phyloP scores from a whole-genome alignment of 2,329 filamentous ascomycete species.

The Domatiomyces catenatus region DNA sequence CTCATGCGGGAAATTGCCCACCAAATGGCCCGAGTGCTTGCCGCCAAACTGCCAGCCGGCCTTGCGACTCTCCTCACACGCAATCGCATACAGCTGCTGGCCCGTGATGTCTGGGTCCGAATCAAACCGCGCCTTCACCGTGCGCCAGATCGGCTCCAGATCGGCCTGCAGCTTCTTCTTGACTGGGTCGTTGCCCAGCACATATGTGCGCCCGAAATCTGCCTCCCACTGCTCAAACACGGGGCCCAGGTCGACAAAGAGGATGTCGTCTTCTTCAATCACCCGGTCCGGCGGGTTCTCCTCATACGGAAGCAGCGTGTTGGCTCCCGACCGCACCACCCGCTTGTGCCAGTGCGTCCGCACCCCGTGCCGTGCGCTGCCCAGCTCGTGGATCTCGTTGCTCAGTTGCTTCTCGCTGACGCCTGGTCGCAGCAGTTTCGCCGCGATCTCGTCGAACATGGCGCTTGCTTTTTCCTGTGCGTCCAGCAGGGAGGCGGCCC shows the following conservation, averaged over 20 bases:
- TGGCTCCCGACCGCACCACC: constrained; percentile 35
- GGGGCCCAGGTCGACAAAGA: constrained; percentile 38
- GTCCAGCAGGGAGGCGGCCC: constrained; percentile 23
- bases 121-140: constrained; percentile 28
- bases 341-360: constrained; percentile 40
- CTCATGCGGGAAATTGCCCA: constrained; percentile 38
- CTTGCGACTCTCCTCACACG: constrained; percentile 24
- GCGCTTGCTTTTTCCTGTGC: constrained; percentile 32
- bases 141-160: constrained; percentile 33
- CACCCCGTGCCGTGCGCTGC: constrained; percentile 28
- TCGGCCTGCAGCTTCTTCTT: constrained; percentile 33
- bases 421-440: constrained; percentile 32
- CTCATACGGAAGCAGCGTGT: constrained; percentile 33
- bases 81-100: constrained; percentile 32
- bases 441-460: constrained; percentile 35
- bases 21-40: constrained; percentile 34
- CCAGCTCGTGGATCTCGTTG: constrained; percentile 34
- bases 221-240: constrained; percentile 40
- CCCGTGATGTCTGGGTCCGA: constrained; percentile 33
- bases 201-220: constrained; percentile 39
- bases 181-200: constrained; percentile 32
- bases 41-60: constrained; percentile 33
- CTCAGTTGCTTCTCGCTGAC: constrained; percentile 34
- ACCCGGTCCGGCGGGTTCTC: constrained; percentile 37
- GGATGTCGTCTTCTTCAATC: constrained; percentile 35